Conservation (phyloP, 2,329 filamentous ascomycete species). For the Pseudogymnoascus destructans region DNA sequence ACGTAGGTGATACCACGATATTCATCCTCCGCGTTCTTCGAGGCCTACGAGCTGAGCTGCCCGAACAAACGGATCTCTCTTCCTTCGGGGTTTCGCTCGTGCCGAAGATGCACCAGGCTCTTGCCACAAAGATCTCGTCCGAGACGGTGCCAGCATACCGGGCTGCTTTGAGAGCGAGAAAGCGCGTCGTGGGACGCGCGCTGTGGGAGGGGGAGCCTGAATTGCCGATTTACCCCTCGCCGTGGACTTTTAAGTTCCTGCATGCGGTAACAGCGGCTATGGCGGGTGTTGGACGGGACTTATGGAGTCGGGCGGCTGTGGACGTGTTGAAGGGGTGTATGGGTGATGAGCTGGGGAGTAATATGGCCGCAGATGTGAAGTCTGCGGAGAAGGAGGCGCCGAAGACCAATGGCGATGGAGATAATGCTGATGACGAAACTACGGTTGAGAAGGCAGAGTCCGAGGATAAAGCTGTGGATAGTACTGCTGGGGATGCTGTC, state of each 20-base stretch:
- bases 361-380: slow-evolving; percentile 24
- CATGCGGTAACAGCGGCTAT: slow-evolving; percentile 52
- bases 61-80: slow-evolving; percentile 36
- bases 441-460: neutral
- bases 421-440: slow-evolving; percentile 5
- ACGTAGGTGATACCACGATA: slow-evolving; percentile 41
- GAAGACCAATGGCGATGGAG: slow-evolving; percentile 12
- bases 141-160: slow-evolving; percentile 37
- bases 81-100: slow-evolving; percentile 49
- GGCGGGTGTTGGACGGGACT: slow-evolving; percentile 56
- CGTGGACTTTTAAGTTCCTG: slow-evolving; percentile 59
- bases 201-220: slow-evolving; percentile 72
- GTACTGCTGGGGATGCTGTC: neutral
- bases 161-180: slow-evolving; percentile 31
- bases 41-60: slow-evolving; percentile 56
- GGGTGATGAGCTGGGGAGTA: slow-evolving; percentile 34
- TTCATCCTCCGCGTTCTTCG: slow-evolving; percentile 64
- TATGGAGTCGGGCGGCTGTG: slow-evolving; percentile 67
- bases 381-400: slow-evolving; percentile 15
- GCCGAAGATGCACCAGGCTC: slow-evolving; percentile 46
- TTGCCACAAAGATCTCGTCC: slow-evolving; percentile 42
- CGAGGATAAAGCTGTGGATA: neutral
- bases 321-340: slow-evolving; percentile 47
- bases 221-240: slow-evolving; percentile 67
- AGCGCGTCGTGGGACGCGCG: slow-evolving; percentile 44